A percentile compares a stretch with the other conserved stretches of the same genome.
These are phyloP conservation scores for Ophiostoma ulmi DNA, from an alignment of 2,329 filamentous ascomycete genomes.

Conservation along the genomic window DNA sequence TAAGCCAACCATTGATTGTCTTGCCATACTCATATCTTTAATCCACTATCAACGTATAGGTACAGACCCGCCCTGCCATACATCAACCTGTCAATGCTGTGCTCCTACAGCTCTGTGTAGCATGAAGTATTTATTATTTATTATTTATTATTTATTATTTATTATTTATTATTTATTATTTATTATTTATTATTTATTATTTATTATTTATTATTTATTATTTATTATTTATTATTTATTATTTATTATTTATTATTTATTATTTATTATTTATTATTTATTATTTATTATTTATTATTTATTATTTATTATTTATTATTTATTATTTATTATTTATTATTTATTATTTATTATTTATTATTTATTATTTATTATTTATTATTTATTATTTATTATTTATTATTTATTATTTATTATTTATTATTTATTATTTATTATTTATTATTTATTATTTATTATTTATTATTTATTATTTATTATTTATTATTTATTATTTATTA, in stretches of 20 bases:
- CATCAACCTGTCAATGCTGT: slow-evolving; percentile 13
- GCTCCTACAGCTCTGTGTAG: slow-evolving; percentile 8
- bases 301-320: background rate
- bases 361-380: background rate
- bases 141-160: background rate
- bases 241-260: background rate
- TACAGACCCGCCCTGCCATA: slow-evolving; percentile 9
- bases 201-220: background rate
- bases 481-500: background rate
- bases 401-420: background rate
- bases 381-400: background rate
- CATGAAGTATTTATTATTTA: background rate
- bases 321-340: background rate
- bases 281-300: background rate
- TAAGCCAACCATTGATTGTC: background rate
- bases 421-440: background rate
- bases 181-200: background rate
- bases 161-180: background rate
- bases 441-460: background rate
- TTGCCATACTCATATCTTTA: background rate
- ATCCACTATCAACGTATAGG: background rate
- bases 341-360: background rate
- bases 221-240: background rate
- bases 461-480: background rate
- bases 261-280: background rate